phyloP scores from a whole-genome alignment of 2,329 filamentous ascomycete species.

The Paraconiothyrium sp. region DNA sequence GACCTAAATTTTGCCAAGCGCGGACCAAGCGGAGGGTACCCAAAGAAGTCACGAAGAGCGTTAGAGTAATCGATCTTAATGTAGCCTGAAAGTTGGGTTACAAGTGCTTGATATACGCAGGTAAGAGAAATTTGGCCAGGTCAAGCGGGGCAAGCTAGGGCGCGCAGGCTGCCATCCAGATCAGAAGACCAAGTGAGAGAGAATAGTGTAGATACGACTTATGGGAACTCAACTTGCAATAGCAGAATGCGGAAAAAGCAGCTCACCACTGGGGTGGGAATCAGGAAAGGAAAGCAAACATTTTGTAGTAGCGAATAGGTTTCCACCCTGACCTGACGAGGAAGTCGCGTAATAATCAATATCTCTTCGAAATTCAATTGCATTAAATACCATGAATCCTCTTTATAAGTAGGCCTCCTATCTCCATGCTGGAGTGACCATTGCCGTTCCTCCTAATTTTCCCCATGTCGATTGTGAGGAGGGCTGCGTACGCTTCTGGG shows the following conservation, averaged over 20 bases:
- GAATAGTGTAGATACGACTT: neutral
- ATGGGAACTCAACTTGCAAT: neutral
- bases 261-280: neutral
- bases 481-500: neutral
- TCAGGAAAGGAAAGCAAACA: neutral
- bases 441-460: too few species aligned
- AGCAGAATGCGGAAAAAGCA: neutral
- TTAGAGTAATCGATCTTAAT: neutral
- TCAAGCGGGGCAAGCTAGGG: neutral
- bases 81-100: neutral
- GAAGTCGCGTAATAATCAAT: neutral
- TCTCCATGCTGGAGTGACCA: too few species aligned
- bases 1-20: neutral
- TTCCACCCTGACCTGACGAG: neutral
- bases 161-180: neutral
- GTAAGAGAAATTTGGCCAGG: conserved; percentile 10
- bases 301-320: neutral
- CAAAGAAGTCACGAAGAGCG: neutral
- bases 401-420: too few species aligned
- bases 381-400: too few species aligned
- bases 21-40: neutral
- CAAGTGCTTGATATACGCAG: neutral
- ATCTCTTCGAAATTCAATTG: neutral
- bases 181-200: neutral
- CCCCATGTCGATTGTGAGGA: neutral